Evolutionary conservation across 139 green algal species (phyloP).

Genomic region (Chlamydomonas sphaeroides): DNA sequence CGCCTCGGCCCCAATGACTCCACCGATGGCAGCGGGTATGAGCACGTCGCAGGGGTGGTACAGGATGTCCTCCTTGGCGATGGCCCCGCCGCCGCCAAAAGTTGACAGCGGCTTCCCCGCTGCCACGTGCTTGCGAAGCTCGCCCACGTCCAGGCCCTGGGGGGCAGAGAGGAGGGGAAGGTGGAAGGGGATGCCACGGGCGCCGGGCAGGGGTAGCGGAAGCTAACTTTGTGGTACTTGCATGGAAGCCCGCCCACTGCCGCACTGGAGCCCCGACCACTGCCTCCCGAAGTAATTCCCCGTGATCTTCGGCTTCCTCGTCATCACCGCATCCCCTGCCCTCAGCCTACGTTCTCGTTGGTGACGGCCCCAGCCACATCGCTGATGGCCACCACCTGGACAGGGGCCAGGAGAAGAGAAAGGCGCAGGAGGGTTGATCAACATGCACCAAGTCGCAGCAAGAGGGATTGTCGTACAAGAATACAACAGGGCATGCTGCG

Average conservation of each 20-base stretch:
- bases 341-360: slow-evolving; percentile 70
- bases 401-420: no score
- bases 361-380: slow-evolving; percentile 77
- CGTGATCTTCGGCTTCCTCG: background rate
- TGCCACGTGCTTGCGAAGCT: slow-evolving; percentile 70
- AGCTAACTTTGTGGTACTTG: background rate
- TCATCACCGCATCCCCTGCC: no score
- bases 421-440: no score
- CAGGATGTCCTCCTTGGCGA: slow-evolving; percentile 59
- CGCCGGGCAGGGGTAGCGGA: background rate
- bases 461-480: no score
- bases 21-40: slow-evolving; percentile 88
- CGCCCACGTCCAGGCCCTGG: slow-evolving; percentile 74
- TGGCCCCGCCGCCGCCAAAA: slow-evolving; percentile 48
- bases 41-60: slow-evolving; percentile 84
- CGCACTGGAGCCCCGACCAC: no score
- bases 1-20: slow-evolving; percentile 74
- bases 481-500: no score
- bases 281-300: no score
- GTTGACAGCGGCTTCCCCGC: slow-evolving; percentile 47
- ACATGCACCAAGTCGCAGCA: no score
- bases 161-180: background rate
- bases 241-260: background rate
- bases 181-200: background rate
- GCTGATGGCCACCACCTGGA: slow-evolving; percentile 85